Evolutionary conservation across 805 yeast genomes (phyloP).

Genomic region (Debaryomyces prosopidis): DNA sequence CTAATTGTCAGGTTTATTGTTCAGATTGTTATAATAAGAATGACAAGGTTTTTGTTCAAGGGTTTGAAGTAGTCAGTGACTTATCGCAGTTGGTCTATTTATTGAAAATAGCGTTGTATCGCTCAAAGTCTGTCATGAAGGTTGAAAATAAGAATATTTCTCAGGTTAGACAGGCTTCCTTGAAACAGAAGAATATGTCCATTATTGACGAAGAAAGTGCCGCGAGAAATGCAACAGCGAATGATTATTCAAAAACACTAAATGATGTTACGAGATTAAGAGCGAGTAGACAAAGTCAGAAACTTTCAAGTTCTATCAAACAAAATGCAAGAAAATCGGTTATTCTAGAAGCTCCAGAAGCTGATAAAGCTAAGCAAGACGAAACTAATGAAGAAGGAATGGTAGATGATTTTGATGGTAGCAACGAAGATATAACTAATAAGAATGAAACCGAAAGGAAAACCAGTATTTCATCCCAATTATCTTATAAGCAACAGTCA

Average conservation of each 20-base stretch:
- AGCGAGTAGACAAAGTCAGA: constrained; percentile 68
- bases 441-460: constrained; percentile 6
- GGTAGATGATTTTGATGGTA: constrained; percentile 10
- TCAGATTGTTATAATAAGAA: constrained; percentile 57
- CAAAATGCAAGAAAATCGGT: constrained; percentile 67
- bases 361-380: constrained; percentile 36
- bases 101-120: constrained; percentile 77
- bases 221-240: constrained; percentile 17
- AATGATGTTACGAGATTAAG: constrained; percentile 76
- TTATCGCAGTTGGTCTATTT: constrained; percentile 74
- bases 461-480: constrained; percentile 26
- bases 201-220: constrained; percentile 3
- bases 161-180: neutral
- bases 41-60: constrained; percentile 39
- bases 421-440: neutral
- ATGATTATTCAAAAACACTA: constrained; percentile 66
- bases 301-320: constrained; percentile 52
- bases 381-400: constrained; percentile 18
- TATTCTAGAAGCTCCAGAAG: constrained; percentile 62
- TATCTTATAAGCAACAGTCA: constrained; percentile 25
- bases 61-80: constrained; percentile 64
- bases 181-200: neutral
- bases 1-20: constrained; percentile 48
- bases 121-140: constrained; percentile 66
- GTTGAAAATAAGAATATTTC: constrained; percentile 3